Evolutionary conservation across 2,329 filamentous ascomycete species (phyloP).

Genomic region (Hypoxylon sp.): DNA sequence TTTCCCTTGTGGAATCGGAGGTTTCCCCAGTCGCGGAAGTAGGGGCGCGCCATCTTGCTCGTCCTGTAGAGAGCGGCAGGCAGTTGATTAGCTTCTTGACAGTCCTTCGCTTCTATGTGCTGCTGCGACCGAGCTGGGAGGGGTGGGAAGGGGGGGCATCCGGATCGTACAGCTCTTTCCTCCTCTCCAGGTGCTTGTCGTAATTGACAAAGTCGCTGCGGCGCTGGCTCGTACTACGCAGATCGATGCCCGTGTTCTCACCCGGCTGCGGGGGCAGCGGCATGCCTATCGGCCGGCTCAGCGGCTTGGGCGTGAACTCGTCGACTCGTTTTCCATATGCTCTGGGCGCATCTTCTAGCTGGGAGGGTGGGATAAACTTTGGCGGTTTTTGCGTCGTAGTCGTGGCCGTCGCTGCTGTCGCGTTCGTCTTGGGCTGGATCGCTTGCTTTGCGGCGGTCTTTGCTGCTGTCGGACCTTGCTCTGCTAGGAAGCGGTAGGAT

Average conservation of each 20-base stretch:
- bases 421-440: not conserved
- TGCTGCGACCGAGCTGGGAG: too few species aligned
- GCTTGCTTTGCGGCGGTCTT: conserved; percentile 13
- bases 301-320: conserved; percentile 65
- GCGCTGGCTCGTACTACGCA: conserved; percentile 70
- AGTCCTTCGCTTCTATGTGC: not conserved
- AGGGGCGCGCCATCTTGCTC: conserved; percentile 80
- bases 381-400: conserved; percentile 17
- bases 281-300: conserved; percentile 83
- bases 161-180: conserved; percentile 73
- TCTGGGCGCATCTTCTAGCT: conserved; percentile 65
- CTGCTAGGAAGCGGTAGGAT: conserved; percentile 50
- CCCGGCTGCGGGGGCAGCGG: conserved; percentile 74
- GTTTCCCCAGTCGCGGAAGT: conserved; percentile 95
- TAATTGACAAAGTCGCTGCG: conserved; percentile 84
- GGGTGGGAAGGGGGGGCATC: not conserved
- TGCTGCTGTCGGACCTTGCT: conserved; percentile 38
- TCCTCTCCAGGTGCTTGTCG: conserved; percentile 80
- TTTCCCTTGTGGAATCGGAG: conserved; percentile 86
- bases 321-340: conserved; percentile 64
- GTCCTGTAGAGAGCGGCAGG: conserved; percentile 59
- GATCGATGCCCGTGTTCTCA: conserved; percentile 82
- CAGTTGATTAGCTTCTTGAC: conserved; percentile 2
- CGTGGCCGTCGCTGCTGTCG: conserved; percentile 3
- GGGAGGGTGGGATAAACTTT: conserved; percentile 48